Base-by-base conservation (phyloP, 176 grass and related monocot species). In the Triticum monococcum region DNA sequence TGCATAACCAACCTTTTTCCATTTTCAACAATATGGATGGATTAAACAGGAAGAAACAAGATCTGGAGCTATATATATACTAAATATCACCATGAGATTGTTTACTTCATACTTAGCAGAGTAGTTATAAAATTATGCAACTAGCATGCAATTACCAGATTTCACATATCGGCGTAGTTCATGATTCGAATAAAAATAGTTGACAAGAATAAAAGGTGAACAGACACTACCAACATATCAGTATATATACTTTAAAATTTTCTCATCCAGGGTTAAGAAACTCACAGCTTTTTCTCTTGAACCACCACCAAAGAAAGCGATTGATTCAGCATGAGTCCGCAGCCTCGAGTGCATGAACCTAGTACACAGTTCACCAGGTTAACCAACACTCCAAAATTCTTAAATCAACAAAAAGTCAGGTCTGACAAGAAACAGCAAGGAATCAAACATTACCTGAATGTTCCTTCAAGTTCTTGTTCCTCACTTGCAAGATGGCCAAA, bases 271-370 rank as follows among this genome's bases (percentile, higher is more conserved):
- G 25, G 36, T 50, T 41, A 89, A 79, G 68, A 14, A 79, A 68
- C 97, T 96, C 80, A 98, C 97, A 90, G 82, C 72, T 81, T 91
- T 96, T 87, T 98, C 97, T 79, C 97, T 91, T 84, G 92, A 92
- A 87, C 97, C 97, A 88, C 97, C 97, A 81, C 97, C 97, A 89
- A 98, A 98, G 85, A 98, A 98, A 85, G 97, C 97, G 90, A 98
- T 89, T 69, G 97, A 98, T 89, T 98, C 97, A 88, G 97, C 97
- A 84, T 98, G 97, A 12, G 97, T 94, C 33, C 90, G 94, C 40
- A 98, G 85, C 68, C 97, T 98, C 4, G 97, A 90, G 75, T 96
- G 97, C 97, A 98, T 98, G 74, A 92, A 98, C 88, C 97, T 98
- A 48, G 69, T 28, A 76, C 26, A 91, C 79, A 79, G 56, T 41